phyloP scores from a whole-genome alignment of 768 basidiomycete species.

The Tylopilus intermedius region DNA sequence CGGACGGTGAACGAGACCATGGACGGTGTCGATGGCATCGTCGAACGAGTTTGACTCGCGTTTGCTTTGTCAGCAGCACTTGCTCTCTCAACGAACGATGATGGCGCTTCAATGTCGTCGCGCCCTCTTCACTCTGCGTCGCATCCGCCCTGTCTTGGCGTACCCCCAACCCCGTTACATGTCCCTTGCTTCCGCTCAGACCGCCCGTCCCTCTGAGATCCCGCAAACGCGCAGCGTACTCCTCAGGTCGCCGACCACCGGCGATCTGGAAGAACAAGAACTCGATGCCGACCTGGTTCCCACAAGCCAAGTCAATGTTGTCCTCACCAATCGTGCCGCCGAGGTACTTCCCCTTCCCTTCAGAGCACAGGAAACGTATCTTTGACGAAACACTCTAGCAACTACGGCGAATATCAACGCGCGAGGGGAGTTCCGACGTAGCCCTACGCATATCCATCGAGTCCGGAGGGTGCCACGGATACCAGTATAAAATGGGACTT shows the following conservation, averaged over 20 bases:
- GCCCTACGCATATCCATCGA: slow-evolving; percentile 83
- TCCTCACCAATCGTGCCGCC: slow-evolving; percentile 70
- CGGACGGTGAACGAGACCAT: slow-evolving; percentile 83
- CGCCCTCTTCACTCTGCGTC: background rate
- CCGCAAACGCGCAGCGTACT: slow-evolving; percentile 46
- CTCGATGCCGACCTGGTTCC: slow-evolving; percentile 58
- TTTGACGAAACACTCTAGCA: slow-evolving; percentile 46
- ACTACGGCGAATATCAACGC: slow-evolving; percentile 59
- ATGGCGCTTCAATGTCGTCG: background rate
- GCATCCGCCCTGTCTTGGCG: background rate
- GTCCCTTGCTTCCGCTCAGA: background rate
- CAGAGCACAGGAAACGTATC: background rate
- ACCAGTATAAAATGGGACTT: slow-evolving; percentile 91
- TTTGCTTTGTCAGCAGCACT: slow-evolving; percentile 6
- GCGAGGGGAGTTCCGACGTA: slow-evolving; percentile 56
- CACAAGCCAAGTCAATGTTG: slow-evolving; percentile 47
- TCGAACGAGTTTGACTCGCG: background rate
- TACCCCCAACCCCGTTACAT: background rate
- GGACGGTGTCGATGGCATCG: slow-evolving; percentile 19
- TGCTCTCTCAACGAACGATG: background rate
- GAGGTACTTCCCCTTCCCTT: slow-evolving; percentile 43
- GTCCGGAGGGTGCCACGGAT: slow-evolving; percentile 95
- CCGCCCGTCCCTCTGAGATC: slow-evolving; percentile 34
- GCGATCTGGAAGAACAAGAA: slow-evolving; percentile 56
- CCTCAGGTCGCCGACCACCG: slow-evolving; percentile 45